Percentiles rank a stretch among this genome's conserved stretches.
These are phyloP conservation scores for Dimargaris verticillata DNA, from an alignment of 192 early-diverging fungal species.

Conservation along the genomic window DNA sequence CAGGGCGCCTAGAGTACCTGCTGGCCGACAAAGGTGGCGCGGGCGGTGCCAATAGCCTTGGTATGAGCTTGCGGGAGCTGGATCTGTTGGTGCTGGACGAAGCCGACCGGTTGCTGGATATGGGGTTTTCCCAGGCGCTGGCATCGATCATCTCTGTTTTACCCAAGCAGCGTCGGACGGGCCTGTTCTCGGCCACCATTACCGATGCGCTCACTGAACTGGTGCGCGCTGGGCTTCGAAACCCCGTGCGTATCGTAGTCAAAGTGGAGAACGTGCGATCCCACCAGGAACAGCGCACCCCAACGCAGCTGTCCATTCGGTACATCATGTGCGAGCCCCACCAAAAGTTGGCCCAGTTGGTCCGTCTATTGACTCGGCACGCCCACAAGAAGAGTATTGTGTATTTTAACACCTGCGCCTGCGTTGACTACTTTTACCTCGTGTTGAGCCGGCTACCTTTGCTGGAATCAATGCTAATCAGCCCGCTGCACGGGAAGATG, in stretches of 20 bases:
- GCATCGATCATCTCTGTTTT: constrained; percentile 60
- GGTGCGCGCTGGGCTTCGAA: constrained; percentile 73
- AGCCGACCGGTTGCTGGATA: constrained; percentile 76
- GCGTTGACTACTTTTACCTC: constrained; percentile 88
- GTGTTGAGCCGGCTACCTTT: constrained; percentile 24
- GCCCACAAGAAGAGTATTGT: constrained; percentile 70
- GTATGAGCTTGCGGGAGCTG: constrained; percentile 51
- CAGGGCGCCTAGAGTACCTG: constrained; percentile 76
- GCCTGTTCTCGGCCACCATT: constrained; percentile 95
- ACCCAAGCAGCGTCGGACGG: constrained; percentile 88
- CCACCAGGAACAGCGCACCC: constrained; percentile 38
- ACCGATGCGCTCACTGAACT: constrained; percentile 71
- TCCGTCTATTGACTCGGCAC: constrained; percentile 40
- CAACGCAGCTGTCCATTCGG: constrained; percentile 43
- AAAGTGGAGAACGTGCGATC: constrained; percentile 57
- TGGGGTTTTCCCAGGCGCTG: constrained; percentile 79
- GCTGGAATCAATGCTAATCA: not conserved
- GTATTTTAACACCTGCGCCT: constrained; percentile 90
- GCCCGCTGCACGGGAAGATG: constrained; percentile 86
- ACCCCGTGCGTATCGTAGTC: constrained; percentile 77
- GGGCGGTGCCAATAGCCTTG: not conserved
- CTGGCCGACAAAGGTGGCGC: constrained; percentile 20
- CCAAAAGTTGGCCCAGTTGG: constrained; percentile 62
- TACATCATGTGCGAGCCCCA: constrained; percentile 65
- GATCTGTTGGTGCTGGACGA: constrained; percentile 88